phyloP scores from a whole-genome alignment of 2,329 filamentous ascomycete genomes.

The Cytospora mali region DNA sequence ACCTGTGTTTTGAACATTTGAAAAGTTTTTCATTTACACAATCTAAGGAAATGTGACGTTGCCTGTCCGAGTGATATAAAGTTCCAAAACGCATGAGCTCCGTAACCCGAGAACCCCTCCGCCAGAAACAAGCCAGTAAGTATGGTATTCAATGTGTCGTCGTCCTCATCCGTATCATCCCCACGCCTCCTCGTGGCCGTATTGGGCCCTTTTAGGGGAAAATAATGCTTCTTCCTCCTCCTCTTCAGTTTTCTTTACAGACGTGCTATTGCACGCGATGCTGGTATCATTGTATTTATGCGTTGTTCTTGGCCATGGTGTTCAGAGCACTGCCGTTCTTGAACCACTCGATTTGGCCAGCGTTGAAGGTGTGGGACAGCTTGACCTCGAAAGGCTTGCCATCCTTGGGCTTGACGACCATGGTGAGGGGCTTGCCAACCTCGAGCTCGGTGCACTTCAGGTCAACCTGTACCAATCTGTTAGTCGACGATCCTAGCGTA shows the following conservation, averaged over 20 bases:
- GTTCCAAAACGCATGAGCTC: constrained; percentile 31
- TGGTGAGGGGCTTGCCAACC: constrained; percentile 89
- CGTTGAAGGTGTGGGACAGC: constrained; percentile 97
- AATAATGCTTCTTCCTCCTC: neutral
- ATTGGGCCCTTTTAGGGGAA: constrained; percentile 1
- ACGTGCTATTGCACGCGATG: constrained; percentile 1
- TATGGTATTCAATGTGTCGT: constrained; percentile 32
- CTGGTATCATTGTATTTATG: constrained; percentile 28
- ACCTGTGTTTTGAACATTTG: constrained; percentile 27
- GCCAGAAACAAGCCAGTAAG: constrained; percentile 24
- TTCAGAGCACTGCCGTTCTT: constrained; percentile 96
- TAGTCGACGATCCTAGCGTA: neutral
- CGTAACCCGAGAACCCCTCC: constrained; percentile 19
- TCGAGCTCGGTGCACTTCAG: constrained; percentile 85
- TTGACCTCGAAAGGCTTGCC: constrained; percentile 78
- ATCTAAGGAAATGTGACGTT: constrained; percentile 32
- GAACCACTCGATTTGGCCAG: constrained; percentile 97
- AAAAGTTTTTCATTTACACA: constrained; percentile 43
- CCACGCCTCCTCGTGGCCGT: constrained; percentile 29
- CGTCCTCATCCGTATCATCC: constrained; percentile 38
- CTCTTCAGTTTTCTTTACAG: constrained; percentile 12
- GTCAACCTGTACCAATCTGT: constrained; percentile 61
- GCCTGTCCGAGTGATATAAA: constrained; percentile 25
- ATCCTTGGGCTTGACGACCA: constrained; percentile 89
- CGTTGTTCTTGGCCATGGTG: constrained; percentile 85